Base-by-base conservation (phyloP, 768 basidiomycete species). In the Boletus reticulatus region DNA sequence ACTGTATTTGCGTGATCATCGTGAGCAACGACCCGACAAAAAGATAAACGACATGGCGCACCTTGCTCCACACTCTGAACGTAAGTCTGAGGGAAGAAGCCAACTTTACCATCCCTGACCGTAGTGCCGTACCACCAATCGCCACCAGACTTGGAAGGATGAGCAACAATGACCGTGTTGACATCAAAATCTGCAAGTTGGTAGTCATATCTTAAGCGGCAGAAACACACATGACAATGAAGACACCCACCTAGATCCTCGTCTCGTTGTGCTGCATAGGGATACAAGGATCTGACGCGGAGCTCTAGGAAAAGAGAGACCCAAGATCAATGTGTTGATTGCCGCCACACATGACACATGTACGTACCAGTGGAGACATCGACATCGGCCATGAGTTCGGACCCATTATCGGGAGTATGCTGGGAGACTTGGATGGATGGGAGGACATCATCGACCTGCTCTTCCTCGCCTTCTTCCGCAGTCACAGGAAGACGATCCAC, bases 81-180 rank as follows among this genome's bases (percentile, higher is more conserved):
- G 64, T 96, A 98, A 3, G 86, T 85, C 68, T 87, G 85, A 1
- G 96, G 96, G 84, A 98, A 92, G 75, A 95, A 84, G 1, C 97
- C 97, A 34, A 81, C 77, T 65, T 81, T 84, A 19, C 88, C 85
- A 50, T 78, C 82, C 52, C 77, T 83, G 32, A 85, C 72, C 16
- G 81, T 69, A 5, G 78, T 89, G 27, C 94, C 94, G 67, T 89
- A 91, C 92, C 93, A 96, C 97, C 97, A 98, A 58, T 93, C 92
- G 38, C 89, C 85, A 19, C 80, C 84, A 32, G 85, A 77, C 71
- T 91, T 96, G 17, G 94, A 92, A 0, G 94, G 93, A 71, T 96
- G 83, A 12, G 90, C 94, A 34, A 76, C 72, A 13, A 98, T 73
- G 48, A 94, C 78, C 24, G 85, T 65, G 69, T 98, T 94, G 66